phyloP scores from a whole-genome alignment of 768 basidiomycete genomes.

The Sarcomyxa edulis region DNA sequence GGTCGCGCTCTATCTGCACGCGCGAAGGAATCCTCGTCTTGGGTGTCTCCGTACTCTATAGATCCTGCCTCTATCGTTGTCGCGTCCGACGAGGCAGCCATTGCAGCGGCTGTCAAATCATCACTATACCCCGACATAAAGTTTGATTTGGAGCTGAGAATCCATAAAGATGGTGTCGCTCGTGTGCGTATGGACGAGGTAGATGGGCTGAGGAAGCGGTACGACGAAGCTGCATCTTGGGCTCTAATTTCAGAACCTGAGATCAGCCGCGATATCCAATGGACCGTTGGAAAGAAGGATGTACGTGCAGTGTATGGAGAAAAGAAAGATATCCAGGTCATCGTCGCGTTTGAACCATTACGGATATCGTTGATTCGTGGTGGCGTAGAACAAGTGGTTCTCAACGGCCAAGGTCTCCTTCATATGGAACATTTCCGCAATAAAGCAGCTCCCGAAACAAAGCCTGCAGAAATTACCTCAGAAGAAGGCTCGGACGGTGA shows the following conservation, averaged over 20 bases:
- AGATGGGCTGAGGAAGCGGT: slow-evolving; percentile 71
- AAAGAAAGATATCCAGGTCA: slow-evolving; percentile 58
- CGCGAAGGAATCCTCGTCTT: slow-evolving; percentile 54
- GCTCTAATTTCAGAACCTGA: slow-evolving; percentile 72
- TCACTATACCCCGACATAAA: slow-evolving; percentile 79
- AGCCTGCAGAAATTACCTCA: slow-evolving; percentile 34
- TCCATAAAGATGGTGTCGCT: slow-evolving; percentile 85
- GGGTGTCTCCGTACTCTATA: slow-evolving; percentile 87
- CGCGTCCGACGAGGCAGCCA: slow-evolving; percentile 47
- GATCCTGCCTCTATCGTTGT: slow-evolving; percentile 50
- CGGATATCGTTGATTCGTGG: slow-evolving; percentile 65
- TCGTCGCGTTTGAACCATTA: slow-evolving; percentile 72
- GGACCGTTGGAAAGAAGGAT: slow-evolving; percentile 62
- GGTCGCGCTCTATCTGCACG: slow-evolving; percentile 80
- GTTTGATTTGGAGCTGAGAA: slow-evolving; percentile 76
- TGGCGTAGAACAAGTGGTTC: slow-evolving; percentile 78
- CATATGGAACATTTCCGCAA: slow-evolving; percentile 98
- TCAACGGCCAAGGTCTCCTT: slow-evolving; percentile 86
- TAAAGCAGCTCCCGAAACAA: slow-evolving; percentile 30
- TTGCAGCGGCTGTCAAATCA: slow-evolving; percentile 75
- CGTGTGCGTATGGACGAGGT: slow-evolving; percentile 93
- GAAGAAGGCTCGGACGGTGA: slow-evolving; percentile 40
- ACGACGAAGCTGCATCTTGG: slow-evolving; percentile 92
- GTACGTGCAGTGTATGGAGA: slow-evolving; percentile 61
- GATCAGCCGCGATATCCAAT: slow-evolving; percentile 53